Evolutionary conservation across 352 stramenopile species (phyloP).

Genomic region (Thalassiosira sp.): DNA sequence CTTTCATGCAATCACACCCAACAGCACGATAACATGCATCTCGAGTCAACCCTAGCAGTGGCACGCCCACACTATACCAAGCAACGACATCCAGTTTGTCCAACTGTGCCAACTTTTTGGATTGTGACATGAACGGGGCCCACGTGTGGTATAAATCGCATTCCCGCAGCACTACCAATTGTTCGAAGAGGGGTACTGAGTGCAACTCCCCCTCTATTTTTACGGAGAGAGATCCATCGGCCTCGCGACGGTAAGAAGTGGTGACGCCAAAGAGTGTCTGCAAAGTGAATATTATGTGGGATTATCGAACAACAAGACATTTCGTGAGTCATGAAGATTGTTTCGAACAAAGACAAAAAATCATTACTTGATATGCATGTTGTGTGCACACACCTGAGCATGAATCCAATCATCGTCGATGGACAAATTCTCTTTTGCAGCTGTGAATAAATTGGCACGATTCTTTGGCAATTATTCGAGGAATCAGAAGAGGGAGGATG

Average conservation of each 20-base stretch:
- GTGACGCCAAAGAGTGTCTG: conserved; percentile 77
- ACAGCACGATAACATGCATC: conserved; percentile 78
- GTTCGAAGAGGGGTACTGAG: conserved; percentile 76
- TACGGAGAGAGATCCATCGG: conserved; percentile 68
- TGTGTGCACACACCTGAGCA: background rate
- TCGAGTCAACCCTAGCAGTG: conserved; percentile 67
- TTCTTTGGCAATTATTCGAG: conserved; percentile 24
- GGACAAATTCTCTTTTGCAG: conserved; percentile 26
- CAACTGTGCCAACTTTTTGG: conserved; percentile 64
- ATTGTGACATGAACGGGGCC: conserved; percentile 69
- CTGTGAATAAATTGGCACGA: conserved; percentile 24
- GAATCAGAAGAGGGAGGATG: too few relatives aligned
- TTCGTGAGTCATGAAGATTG: background rate
- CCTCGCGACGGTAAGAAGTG: conserved; percentile 74
- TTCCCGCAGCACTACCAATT: conserved; percentile 74
- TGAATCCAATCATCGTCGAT: conserved; percentile 15
- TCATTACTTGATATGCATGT: too few relatives aligned
- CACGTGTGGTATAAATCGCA: conserved; percentile 79
- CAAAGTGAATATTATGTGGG: background rate
- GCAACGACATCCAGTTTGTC: conserved; percentile 80
- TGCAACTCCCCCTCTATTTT: conserved; percentile 75
- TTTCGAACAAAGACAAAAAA: too few relatives aligned
- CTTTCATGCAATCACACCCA: conserved; percentile 79
- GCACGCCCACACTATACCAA: conserved; percentile 72
- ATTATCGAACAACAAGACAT: background rate